Percentiles rank a stretch among this genome's conserved stretches.
phyloP scores from a whole-genome alignment of 495 filamentous ascomycete genomes.

The Parathielavia appendiculata region DNA sequence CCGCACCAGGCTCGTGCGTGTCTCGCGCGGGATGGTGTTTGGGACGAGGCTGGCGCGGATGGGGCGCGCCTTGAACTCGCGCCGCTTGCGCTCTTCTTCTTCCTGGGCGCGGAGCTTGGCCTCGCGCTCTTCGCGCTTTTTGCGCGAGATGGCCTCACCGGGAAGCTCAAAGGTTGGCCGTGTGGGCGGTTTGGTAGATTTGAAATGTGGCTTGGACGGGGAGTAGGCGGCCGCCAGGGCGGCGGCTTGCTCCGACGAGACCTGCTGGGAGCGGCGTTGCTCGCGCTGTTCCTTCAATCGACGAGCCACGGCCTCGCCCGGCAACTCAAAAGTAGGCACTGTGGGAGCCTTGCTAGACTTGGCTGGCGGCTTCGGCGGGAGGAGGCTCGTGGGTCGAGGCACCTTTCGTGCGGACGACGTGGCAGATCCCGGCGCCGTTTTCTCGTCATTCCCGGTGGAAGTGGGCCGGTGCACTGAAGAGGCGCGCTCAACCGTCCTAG shows the following conservation, averaged over 20 bases:
- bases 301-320: slow-evolving; percentile 64
- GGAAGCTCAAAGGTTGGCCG: slow-evolving; percentile 64
- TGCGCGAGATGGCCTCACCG: slow-evolving; percentile 66
- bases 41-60: slow-evolving; percentile 43
- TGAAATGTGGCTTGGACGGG: slow-evolving; percentile 40
- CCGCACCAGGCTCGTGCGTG: slow-evolving; percentile 54
- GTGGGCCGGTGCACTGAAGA: slow-evolving; percentile 34
- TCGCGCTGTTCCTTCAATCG: slow-evolving; percentile 53
- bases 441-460: slow-evolving; percentile 31
- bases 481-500: slow-evolving; percentile 25
- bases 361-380: slow-evolving; percentile 41
- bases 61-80: slow-evolving; percentile 62
- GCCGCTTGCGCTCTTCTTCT: slow-evolving; percentile 52
- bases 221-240: slow-evolving; percentile 27
- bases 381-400: slow-evolving; percentile 39
- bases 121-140: slow-evolving; percentile 61
- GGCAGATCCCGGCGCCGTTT: slow-evolving; percentile 22
- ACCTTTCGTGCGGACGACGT: slow-evolving; percentile 19
- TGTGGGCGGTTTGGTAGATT: slow-evolving; percentile 58
- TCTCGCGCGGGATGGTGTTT: slow-evolving; percentile 44
- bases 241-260: slow-evolving; percentile 29
- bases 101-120: slow-evolving; percentile 57
- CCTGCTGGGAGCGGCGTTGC: slow-evolving; percentile 39
- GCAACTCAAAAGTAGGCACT: slow-evolving; percentile 61
- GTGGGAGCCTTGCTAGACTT: slow-evolving; percentile 61